phyloP scores from a whole-genome alignment of 78 protist genomes.

The slime mould (Dictyostelium discoideum) region DNA sequence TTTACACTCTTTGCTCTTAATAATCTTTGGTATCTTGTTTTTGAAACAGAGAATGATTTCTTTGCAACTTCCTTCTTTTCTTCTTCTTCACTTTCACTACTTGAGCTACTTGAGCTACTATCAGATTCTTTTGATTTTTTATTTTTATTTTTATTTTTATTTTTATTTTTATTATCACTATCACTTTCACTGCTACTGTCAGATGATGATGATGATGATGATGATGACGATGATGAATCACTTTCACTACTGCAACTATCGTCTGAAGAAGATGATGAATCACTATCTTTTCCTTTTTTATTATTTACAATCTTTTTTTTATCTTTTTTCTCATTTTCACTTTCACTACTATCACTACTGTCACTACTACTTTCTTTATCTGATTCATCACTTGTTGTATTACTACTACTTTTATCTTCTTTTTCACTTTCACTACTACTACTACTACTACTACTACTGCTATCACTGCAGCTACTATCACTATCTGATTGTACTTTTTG shows the following conservation, averaged over 20 bases:
- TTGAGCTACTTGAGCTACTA: not conserved
- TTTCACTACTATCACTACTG: slow-evolving; percentile 21
- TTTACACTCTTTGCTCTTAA: slow-evolving; percentile 38
- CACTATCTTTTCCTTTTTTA: not conserved
- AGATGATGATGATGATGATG: not conserved
- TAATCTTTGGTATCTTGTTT: slow-evolving; percentile 64
- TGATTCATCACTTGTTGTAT: not conserved
- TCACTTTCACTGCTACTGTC: not conserved
- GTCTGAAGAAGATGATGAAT: not conserved
- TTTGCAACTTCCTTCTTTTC: not conserved
- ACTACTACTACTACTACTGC: too few species aligned
- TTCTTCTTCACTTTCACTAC: slow-evolving; percentile 39
- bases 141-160: not conserved
- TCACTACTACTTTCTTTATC: slow-evolving; percentile 6
- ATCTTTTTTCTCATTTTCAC: not conserved
- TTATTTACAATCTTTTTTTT: not conserved
- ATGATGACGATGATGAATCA: not conserved
- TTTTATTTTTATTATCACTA: slow-evolving; percentile 30
- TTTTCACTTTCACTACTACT: slow-evolving; percentile 8
- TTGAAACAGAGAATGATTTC: slow-evolving; percentile 11
- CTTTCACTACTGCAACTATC: not conserved
- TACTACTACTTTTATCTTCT: slow-evolving; percentile 6
- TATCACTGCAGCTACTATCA: not conserved
- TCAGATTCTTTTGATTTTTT: not conserved
- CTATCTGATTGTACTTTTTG: not conserved